Evolutionary conservation across 2,329 filamentous ascomycete genomes (phyloP), one percentile per base, ranked within the genome.

Genomic region (Claviceps sp.): DNA sequence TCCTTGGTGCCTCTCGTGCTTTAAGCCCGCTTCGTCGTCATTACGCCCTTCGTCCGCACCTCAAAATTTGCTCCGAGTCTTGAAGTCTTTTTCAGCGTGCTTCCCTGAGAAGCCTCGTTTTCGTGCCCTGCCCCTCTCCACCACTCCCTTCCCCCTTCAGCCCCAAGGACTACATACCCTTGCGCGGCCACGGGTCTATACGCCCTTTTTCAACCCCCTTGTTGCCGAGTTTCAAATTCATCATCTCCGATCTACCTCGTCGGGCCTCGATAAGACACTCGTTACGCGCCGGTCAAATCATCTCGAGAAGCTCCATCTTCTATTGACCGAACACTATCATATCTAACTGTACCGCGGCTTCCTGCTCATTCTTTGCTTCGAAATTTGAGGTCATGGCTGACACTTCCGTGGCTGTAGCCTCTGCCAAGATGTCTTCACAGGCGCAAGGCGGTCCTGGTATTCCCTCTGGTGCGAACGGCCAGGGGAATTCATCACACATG

Each of bases 401-500:
- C 65, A 79, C 78, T 72, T 77, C 79, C 65, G 72, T 82, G 67
- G 72, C 82, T 60, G 69, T 82, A 57, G 72, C 76, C 61, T 70
- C 79, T 59, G 73, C 79, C 56, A 80, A 85, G 69, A 80, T 89
- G 60, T 83, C 86, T 50, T 79, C 84, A 52, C 81, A 86, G 67
- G 71, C 78, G 55, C 79, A 84, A 61, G 75, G 81, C 60, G 84
- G 82, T 63, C 83, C 84, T 59, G 83, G 55, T 6, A 49, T 44
- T 38, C 26, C 52, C 37, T 41, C 49, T n/a, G 74, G 77, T 59
- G 85, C 88, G 70, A 82, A 81, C 65, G 77, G 78, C 60, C 85
- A 87, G 71, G 71, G 75, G 57, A 83, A 83, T 65, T 77, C 82
- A 57, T 72, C 79, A 59, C 86, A 93, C 68, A 90, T 96, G 85